Evolutionary conservation across 768 basidiomycete genomes (phyloP).

Genomic region (Mycena floridula): DNA sequence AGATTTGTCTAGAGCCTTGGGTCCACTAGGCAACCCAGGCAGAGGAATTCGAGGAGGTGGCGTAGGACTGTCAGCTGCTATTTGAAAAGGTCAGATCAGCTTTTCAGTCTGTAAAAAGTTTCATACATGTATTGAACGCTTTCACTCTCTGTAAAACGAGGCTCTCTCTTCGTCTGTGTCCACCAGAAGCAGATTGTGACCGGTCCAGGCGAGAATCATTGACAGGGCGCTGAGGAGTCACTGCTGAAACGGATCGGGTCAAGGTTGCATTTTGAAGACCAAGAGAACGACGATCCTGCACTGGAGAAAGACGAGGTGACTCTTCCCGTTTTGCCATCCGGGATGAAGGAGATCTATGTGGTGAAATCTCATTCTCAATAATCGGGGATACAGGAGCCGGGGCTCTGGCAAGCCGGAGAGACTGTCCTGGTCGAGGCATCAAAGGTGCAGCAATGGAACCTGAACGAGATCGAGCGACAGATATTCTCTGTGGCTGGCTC

Average conservation of each 20-base stretch:
- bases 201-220: background rate
- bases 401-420: background rate
- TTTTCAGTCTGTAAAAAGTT: too few relatives aligned
- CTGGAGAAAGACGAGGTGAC: background rate
- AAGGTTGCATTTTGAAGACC: background rate
- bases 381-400: background rate
- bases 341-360: too few relatives aligned
- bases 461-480: conserved; percentile 4
- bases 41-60: too few relatives aligned
- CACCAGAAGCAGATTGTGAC: background rate
- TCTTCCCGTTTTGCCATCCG: background rate
- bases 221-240: background rate
- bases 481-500: background rate
- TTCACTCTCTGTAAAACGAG: conserved; percentile 29
- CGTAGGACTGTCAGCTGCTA: too few relatives aligned
- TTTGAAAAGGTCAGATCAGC: too few relatives aligned
- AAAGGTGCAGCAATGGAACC: conserved; percentile 6
- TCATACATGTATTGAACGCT: conserved; percentile 20
- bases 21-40: too few relatives aligned
- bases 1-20: too few relatives aligned
- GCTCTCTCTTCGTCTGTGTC: conserved; percentile 21
- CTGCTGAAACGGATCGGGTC: background rate
- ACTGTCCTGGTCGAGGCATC: background rate
- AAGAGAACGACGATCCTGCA: background rate
- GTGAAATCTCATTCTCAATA: background rate